Evolutionary conservation across 2,329 filamentous ascomycete genomes (phyloP), one percentile per base, ranked within the genome.

Genomic region (Diplodia intermedia): DNA sequence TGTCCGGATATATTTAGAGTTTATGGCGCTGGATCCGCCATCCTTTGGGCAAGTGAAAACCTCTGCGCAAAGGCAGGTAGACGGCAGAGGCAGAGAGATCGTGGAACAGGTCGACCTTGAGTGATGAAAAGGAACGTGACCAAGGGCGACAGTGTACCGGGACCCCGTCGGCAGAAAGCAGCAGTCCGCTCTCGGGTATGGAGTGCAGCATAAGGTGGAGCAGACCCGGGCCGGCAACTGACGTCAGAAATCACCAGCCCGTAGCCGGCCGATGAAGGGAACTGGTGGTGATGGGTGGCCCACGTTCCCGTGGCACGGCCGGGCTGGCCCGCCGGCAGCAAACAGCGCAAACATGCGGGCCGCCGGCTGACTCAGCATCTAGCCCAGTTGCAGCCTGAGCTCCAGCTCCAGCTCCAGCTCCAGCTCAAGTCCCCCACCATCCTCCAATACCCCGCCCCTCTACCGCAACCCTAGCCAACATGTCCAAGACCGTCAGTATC

Each of bases 401-500:
- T 62, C 14, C 40, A 33, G 26, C 36, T 36, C 33, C 40, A 33
- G 26, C 36, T 36, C 33, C 33, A 36, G 33, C 57, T 62, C 14
- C 33, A 36, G n/a, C 43, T 47, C 43, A 57, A 23, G 33, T 57
- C 33, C 54, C 60, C 47, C 60, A 52, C 60, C 31, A 52, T 23
- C 20, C 31, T 52, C 60, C 40, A 47, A 63, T 63, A 52, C 60
- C 60, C 60, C 60, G 60, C 47, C 60, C 15, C 47, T 14, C 20
- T 23, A n/a, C 62, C 26, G 60, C 15, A 49, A 18, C 54, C 71
- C 47, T 31, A 52, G 62, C 74, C 75, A 74, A 56, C 69, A 84
- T 84, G 82, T 81, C 82, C 47, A 78, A 79, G 69, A 79, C 79
- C 8, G 77, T 83, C 53, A 73, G 80, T 68, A 81, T 83, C 69